Evolutionary conservation across 75 land plant species (phyloP).

Genomic region (Sequoiadendron giganteum): DNA sequence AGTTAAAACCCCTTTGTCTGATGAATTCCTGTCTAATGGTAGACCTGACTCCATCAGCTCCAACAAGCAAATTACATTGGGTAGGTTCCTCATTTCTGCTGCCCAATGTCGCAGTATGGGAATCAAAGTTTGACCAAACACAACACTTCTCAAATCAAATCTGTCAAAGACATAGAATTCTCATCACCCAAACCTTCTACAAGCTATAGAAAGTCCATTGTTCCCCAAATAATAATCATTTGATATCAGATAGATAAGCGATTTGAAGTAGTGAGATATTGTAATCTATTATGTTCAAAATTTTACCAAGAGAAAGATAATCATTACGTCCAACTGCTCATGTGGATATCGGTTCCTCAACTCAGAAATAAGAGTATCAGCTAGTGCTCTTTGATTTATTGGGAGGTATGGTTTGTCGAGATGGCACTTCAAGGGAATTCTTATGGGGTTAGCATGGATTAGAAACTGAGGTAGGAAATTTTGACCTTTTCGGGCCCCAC

Average conservation of each 20-base stretch:
- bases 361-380: constrained; percentile 24
- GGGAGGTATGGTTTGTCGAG: constrained; percentile 34
- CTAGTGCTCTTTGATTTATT: constrained; percentile 31
- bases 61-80: constrained; percentile 33
- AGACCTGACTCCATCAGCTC: constrained; percentile 38
- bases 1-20: constrained; percentile 31
- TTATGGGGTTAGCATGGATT: constrained; percentile 20
- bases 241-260: neutral
- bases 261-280: neutral
- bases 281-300: neutral
- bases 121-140: constrained; percentile 24
- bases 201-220: neutral
- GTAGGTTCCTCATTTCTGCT: constrained; percentile 7
- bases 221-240: constrained; percentile 3
- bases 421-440: constrained; percentile 32
- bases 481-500: no score
- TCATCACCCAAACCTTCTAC: neutral
- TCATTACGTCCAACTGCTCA: constrained; percentile 26
- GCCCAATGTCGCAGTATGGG: constrained; percentile 26
- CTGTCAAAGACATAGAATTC: constrained; percentile 17
- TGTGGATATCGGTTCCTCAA: constrained; percentile 23
- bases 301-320: neutral
- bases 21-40: constrained; percentile 26
- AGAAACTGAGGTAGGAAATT: constrained; percentile 42
- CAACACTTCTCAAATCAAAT: constrained; percentile 22